Percentiles rank a stretch among this genome's conserved stretches.
Evolutionary conservation across 2,329 filamentous ascomycete species (phyloP).

Genomic region (Monosporascus sp.): DNA sequence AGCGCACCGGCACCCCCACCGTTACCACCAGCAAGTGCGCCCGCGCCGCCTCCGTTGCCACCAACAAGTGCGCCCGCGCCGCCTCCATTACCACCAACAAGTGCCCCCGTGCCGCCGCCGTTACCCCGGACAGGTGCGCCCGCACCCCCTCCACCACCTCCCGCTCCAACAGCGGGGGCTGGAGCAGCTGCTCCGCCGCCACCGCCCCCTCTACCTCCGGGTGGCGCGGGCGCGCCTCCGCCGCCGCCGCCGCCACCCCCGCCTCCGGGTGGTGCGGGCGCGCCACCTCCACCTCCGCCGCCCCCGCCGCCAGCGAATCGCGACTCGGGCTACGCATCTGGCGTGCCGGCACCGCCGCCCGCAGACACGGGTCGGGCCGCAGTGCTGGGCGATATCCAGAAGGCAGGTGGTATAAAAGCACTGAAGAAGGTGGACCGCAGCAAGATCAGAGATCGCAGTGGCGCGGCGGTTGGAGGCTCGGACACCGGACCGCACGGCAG

Average conservation of each 20-base stretch:
- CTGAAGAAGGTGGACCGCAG: constrained; percentile 70
- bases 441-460: constrained; percentile 68
- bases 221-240: constrained; percentile 10
- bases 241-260: constrained; percentile 31
- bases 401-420: constrained; percentile 58
- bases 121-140: constrained; percentile 3
- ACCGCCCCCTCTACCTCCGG: constrained; percentile 7
- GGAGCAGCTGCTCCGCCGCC: constrained; percentile 10
- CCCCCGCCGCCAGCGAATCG: constrained; percentile 52
- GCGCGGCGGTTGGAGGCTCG: constrained; percentile 47
- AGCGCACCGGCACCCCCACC: constrained; percentile 42
- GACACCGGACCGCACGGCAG: constrained; percentile 48
- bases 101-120: constrained; percentile 18
- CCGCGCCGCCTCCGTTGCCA: constrained; percentile 18
- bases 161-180: constrained; percentile 1
- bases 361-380: constrained; percentile 48
- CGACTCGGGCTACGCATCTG: constrained; percentile 53
- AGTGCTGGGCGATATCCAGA: constrained; percentile 67
- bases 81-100: constrained; percentile 10
- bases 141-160: constrained; percentile 5
- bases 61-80: constrained; percentile 20
- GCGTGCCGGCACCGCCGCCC: constrained; percentile 42
- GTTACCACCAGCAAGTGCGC: constrained; percentile 10
- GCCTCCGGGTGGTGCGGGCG: constrained; percentile 29
- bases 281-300: constrained; percentile 21